Evolutionary conservation across 2,329 filamentous ascomycete genomes (phyloP), one percentile per base, ranked within the genome.

Genomic region (Graphilbum fragrans): DNA sequence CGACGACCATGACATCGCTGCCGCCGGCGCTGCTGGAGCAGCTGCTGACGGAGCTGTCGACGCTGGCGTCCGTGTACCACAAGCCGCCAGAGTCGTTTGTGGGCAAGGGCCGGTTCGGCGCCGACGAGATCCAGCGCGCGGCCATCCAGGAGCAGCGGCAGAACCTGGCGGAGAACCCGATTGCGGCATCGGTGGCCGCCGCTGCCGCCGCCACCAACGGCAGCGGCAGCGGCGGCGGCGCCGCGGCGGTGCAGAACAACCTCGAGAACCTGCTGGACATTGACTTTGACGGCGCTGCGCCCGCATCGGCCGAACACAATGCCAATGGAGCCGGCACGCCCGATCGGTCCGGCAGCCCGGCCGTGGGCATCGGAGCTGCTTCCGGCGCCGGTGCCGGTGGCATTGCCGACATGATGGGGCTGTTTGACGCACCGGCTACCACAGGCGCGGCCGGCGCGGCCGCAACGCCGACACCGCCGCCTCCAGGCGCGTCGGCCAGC

Each of bases 21-120:
- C 87, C 92, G 2, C 74, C 83, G 5, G 70, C 80, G 27, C 72
- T 98, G 7, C 74, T 98, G 35, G 90, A 98, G 47, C 81, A 87
- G 59, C 77, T 98, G n/a, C 76, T 98, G 9, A 72, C 74, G 10
- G 90, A 98, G 60, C 76, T 98, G 25, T 96, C 90, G 12, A 95
- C 92, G 10, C 74, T 98, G 23, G 87, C 92, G 8, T 96, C 90
- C 2, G 92, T 98, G 19, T 98, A 98, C 64, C 92, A 98, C 74
- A 96, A 94, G 65, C 88, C 88, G 9, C 88, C 92, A 35, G 86
- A 94, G 71, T 87, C 90, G n/a, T 98, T 98, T 61, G 82, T 98
- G 44, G 92, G 92, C 51, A 87, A 94, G 63, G 92, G 92, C 34
- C 80, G 90, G 35, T 95, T 86, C 52, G 92, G 90, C 31, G 88